Base-by-base conservation (phyloP, 148 eudicot genomes). In the Rhododendron vialii region DNA sequence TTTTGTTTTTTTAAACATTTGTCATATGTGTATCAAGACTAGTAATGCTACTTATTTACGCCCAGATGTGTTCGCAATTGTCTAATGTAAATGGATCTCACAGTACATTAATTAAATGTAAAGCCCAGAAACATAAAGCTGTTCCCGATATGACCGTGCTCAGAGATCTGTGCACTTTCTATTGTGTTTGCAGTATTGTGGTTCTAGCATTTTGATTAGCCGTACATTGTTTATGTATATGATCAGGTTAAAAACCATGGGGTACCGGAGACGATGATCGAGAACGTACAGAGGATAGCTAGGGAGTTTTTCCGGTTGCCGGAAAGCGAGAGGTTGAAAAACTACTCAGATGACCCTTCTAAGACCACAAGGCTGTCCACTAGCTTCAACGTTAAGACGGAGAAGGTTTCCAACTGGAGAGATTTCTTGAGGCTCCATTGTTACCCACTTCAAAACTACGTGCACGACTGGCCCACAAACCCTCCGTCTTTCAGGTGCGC, bases 351-450 rank as follows among this genome's bases (percentile, higher is more conserved):
- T 17, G 88, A 86, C 59, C 88, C 88, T 57, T 24, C 4, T 1
- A 86, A 61, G 78, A 82, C 88, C 7, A 76, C 88, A 20, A 82
- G 88, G 82, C 78, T 86, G 30, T 86, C 88, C 10, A 86, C 88
- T 5, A 86, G 88, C 36, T 77, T 86, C 82, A 86, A 86, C 14
- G 67, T 86, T 2, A 82, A 86, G 24, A n/a, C 82, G 1, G 88
- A 86, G 77, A 47, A 83, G 10, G 88, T 86, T 4, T 75, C 83
- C 47, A 83, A 83, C 55, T 86, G 88, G 85, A 86, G 88, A 77
- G 88, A 86, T 77, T 86, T 82, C 88, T 77, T 86, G 82, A 75
- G 88, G 38, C 83, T 86, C 75, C 55, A 86, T 36, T 82, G 88
- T 51, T 83, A 86, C 77, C 88, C 88, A 17, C 77, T 86, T n/a